Percentiles rank a stretch among this genome's conserved stretches.
Conservation (phyloP, 1,284 basidiomycete species). For the Trametes hirsuta region DNA sequence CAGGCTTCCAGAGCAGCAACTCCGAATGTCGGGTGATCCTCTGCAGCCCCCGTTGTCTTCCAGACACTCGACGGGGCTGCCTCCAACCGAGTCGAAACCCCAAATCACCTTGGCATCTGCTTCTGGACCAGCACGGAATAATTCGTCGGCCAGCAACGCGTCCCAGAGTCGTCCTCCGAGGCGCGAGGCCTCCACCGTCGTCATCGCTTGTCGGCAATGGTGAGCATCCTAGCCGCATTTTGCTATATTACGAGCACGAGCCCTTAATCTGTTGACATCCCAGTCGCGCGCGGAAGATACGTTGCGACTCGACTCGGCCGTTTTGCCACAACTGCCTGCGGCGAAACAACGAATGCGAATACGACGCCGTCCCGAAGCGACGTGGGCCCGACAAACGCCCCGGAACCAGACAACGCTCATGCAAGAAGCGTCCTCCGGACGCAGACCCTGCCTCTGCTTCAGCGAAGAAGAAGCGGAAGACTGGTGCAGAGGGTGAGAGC, state of each 20-base stretch:
- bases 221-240: constrained; percentile 26
- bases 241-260: constrained; percentile 6
- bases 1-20: constrained; percentile 31
- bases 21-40: constrained; percentile 30
- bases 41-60: constrained; percentile 25
- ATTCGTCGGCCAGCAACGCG: constrained; percentile 30
- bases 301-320: constrained; percentile 80
- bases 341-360: constrained; percentile 73
- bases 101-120: constrained; percentile 27
- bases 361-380: constrained; percentile 77
- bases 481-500: constrained; percentile 34
- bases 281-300: constrained; percentile 79
- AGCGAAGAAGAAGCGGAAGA: constrained; percentile 63
- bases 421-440: constrained; percentile 73
- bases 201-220: constrained; percentile 52
- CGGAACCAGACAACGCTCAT: constrained; percentile 77
- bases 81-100: constrained; percentile 29
- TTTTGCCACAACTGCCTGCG: constrained; percentile 79
- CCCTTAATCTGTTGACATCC: constrained; percentile 39
- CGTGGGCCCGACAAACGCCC: constrained; percentile 83
- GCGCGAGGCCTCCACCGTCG: constrained; percentile 65
- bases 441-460: constrained; percentile 46
- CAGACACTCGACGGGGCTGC: constrained; percentile 28
- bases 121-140: constrained; percentile 20
- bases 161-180: constrained; percentile 41